Evolutionary conservation across 2,329 filamentous ascomycete species (phyloP), one percentile per base, ranked within the genome.

Genomic region (Cryphonectria nitschkei): DNA sequence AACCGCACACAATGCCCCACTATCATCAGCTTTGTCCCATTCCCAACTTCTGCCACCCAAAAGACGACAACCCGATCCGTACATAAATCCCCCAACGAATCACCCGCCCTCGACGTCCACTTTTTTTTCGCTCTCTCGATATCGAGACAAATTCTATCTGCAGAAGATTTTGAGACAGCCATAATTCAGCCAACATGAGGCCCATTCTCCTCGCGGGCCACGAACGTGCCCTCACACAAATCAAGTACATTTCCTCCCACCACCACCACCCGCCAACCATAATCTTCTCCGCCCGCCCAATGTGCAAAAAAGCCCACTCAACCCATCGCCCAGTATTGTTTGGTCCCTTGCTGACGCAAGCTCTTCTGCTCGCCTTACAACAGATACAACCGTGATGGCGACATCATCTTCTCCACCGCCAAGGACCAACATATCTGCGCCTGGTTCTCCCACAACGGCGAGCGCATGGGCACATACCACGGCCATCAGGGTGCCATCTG

Each of bases 401-500:
- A 99, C 81, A 89, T 98, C 76, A 91, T 98, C 81, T 98, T 98
- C 87, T 97, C 95, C 74, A 93, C 94, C 73, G 90, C 94, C 77
- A 98, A 98, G 86, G 95, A 98, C 84, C 95, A 98, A 84, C 90
- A 97, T 80, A 94, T 98, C 79, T 97, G 95, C 87, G 95, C 90
- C 75, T 99, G 96, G 96, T 98, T 90, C 85, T 92, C 94, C 75
- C 94, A 97, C 86, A 99, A 99, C 83, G 96, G 96, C 85, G 96
- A 99, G 87, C 93, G 96, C 79, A 89, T 98, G 78, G 96, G 96
- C 79, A 96, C 95, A 77, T 99, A 98, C 86, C 91, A 93, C 81
- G 96, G 96, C 82, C 96, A 99, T 85, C 92, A 97, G 83, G 96
- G 96, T 84, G 95, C 96, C 78, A 93, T 99, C 86, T 99, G 96